Conservation (phyloP, 768 basidiomycete genomes). For the Suillus subaureus region DNA sequence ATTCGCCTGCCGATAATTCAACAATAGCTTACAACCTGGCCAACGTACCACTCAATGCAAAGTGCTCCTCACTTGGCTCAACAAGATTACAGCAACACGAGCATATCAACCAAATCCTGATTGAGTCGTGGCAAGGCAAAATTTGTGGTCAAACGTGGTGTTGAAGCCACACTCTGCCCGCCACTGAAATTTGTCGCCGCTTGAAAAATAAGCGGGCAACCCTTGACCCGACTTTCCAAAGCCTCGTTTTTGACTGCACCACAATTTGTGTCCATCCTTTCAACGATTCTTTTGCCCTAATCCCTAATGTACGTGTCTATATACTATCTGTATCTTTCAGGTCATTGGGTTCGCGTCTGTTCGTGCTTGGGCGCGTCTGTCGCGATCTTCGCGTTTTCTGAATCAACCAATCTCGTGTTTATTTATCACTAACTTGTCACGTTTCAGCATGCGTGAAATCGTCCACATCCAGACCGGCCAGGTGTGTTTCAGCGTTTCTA, state of each 20-base stretch:
- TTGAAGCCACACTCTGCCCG: constrained; percentile 13
- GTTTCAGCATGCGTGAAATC: constrained; percentile 94
- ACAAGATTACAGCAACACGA: background rate
- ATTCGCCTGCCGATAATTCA: background rate
- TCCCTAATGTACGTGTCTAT: constrained; percentile 34
- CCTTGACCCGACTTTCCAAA: constrained; percentile 36
- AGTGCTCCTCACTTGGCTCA: background rate
- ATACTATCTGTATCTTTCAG: background rate
- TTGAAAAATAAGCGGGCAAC: constrained; percentile 39
- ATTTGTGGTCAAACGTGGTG: background rate
- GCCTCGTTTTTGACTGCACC: constrained; percentile 38
- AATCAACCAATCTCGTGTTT: constrained; percentile 21
- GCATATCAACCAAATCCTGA: background rate
- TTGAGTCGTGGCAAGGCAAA: background rate
- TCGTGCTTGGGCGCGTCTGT: constrained; percentile 30
- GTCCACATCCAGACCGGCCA: constrained; percentile 99
- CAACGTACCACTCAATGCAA: background rate
- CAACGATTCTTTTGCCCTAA: constrained; percentile 24
- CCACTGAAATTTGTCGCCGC: constrained; percentile 35
- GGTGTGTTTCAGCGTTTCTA: constrained; percentile 47
- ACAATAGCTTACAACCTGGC: background rate
- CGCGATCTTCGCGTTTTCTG: constrained; percentile 26
- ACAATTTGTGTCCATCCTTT: constrained; percentile 38
- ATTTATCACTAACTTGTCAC: constrained; percentile 26
- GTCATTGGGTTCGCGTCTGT: constrained; percentile 2